These are phyloP conservation scores for Skeletonema marinoi DNA, from an alignment of 108 stramenopile genomes.

Conservation along the genomic window DNA sequence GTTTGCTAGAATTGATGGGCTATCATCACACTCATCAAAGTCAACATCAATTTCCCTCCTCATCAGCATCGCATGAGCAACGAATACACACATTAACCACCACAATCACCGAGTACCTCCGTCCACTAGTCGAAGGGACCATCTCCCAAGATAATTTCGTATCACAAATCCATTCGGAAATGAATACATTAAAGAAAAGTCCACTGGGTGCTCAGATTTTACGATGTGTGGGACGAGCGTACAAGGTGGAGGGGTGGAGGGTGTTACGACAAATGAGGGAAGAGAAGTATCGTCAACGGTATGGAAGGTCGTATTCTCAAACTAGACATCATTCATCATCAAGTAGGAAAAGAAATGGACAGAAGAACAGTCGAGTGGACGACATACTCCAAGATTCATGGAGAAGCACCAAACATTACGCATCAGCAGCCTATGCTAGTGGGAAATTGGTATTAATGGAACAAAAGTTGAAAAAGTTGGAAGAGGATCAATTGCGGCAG, in stretches of 20 bases:
- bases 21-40: slow-evolving; percentile 23
- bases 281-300: background rate
- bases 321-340: background rate
- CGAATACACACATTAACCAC: slow-evolving; percentile 59
- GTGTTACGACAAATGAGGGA: slow-evolving; percentile 18
- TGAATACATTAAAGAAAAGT: slow-evolving; percentile 54
- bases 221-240: slow-evolving; percentile 82
- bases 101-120: slow-evolving; percentile 64
- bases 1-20: slow-evolving; percentile 52
- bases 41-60: background rate
- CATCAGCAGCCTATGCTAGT: slow-evolving; percentile 56
- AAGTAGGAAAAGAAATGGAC: background rate
- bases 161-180: slow-evolving; percentile 51
- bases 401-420: slow-evolving; percentile 54
- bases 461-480: slow-evolving; percentile 41
- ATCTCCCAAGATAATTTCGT: slow-evolving; percentile 44
- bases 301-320: too few species aligned
- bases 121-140: slow-evolving; percentile 77
- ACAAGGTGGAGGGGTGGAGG: slow-evolving; percentile 63
- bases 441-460: slow-evolving; percentile 58
- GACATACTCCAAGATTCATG: slow-evolving; percentile 48
- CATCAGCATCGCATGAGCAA: slow-evolving; percentile 8
- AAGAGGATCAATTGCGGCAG: slow-evolving; percentile 9
- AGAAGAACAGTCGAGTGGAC: slow-evolving; percentile 7
- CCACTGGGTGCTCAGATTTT: slow-evolving; percentile 81